Conservation (phyloP, 2,329 filamentous ascomycete genomes). For the Clathrospora elynae region DNA sequence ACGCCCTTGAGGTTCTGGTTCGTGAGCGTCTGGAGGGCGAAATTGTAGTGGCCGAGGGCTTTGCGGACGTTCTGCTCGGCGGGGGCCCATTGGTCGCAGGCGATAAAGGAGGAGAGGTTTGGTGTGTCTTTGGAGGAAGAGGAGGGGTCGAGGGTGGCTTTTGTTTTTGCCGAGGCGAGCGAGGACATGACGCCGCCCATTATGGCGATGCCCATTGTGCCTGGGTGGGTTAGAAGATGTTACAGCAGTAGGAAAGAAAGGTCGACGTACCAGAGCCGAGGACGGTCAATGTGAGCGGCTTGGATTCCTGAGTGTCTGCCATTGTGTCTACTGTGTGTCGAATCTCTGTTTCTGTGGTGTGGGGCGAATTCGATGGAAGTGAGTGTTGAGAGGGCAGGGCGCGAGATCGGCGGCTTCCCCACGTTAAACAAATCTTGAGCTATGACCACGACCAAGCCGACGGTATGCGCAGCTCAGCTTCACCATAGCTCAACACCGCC, state of each 20-base stretch:
- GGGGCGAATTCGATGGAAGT: conserved; percentile 9
- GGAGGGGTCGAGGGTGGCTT: conserved; percentile 48
- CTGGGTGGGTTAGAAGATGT: conserved; percentile 54
- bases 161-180: conserved; percentile 55
- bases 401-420: conserved; percentile 22
- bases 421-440: conserved; percentile 19
- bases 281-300: conserved; percentile 72
- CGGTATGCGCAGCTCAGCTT: conserved; percentile 24
- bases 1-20: conserved; percentile 74
- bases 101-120: conserved; percentile 74
- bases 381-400: conserved; percentile 14
- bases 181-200: conserved; percentile 78
- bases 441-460: conserved; percentile 26
- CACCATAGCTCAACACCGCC: conserved; percentile 3
- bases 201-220: conserved; percentile 85
- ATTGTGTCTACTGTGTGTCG: conserved; percentile 25
- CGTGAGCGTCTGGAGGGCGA: conserved; percentile 68
- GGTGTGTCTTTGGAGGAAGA: conserved; percentile 46
- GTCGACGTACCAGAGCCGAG: conserved; percentile 75
- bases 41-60: conserved; percentile 67
- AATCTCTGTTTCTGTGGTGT: conserved; percentile 6
- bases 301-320: conserved; percentile 38
- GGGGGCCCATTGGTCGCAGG: conserved; percentile 74
- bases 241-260: conserved; percentile 28
- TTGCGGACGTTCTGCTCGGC: conserved; percentile 71